Percentiles rank a stretch among this genome's conserved stretches.
These are phyloP conservation scores for Colletotrichum liriopes DNA, from an alignment of 2,329 filamentous ascomycete species.

Conservation along the genomic window DNA sequence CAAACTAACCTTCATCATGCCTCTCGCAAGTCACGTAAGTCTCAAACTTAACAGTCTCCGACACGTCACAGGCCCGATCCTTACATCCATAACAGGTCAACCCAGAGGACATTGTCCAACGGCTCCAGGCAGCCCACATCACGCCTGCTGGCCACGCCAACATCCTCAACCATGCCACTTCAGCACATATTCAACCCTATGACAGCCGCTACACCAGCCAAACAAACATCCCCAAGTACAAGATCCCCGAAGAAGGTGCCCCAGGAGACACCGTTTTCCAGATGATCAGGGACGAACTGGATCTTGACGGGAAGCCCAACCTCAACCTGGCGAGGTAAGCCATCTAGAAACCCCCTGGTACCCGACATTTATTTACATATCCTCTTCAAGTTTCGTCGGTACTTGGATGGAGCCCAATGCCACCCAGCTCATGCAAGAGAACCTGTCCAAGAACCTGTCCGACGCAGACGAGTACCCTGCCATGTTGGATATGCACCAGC, in stretches of 20 bases:
- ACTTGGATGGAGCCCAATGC: conserved; percentile 81
- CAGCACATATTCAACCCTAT: conserved; percentile 71
- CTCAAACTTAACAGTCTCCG: not conserved
- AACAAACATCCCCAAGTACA: conserved; percentile 71
- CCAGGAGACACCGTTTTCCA: conserved; percentile 76
- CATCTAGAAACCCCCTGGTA: not conserved
- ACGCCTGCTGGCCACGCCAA: conserved; percentile 52
- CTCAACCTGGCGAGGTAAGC: conserved; percentile 74
- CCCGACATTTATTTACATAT: conserved; percentile 10
- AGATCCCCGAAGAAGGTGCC: conserved; percentile 70
- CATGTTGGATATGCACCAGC: conserved; percentile 72
- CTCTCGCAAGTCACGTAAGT: conserved; percentile 42
- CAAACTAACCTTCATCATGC: conserved; percentile 23
- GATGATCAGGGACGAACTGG: conserved; percentile 74
- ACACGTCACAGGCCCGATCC: not conserved
- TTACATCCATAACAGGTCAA: conserved; percentile 58
- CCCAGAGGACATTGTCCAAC: conserved; percentile 69
- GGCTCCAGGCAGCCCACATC: conserved; percentile 63
- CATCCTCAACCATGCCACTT: conserved; percentile 57
- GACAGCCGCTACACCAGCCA: conserved; percentile 69
- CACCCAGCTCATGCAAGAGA: conserved; percentile 76
- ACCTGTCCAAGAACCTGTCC: conserved; percentile 80
- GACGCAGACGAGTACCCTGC: conserved; percentile 78
- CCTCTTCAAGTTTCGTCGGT: conserved; percentile 71
- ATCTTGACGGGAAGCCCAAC: conserved; percentile 77